Base-by-base conservation (phyloP, 306 rosid species). In the Vigna unguiculata region DNA sequence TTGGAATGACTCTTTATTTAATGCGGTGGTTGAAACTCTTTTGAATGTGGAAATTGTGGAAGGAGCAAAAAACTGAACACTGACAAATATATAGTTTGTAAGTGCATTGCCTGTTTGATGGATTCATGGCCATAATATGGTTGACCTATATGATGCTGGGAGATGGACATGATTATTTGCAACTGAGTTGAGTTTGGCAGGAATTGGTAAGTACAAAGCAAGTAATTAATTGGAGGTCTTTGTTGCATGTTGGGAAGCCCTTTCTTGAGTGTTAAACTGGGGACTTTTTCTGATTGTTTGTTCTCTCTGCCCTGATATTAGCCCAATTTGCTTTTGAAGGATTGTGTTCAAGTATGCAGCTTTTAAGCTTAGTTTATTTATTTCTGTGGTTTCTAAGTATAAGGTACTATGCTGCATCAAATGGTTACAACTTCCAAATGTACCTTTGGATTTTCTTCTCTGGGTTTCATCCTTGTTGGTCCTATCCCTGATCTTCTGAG, bases 1-100 rank as follows among this genome's bases (percentile, higher is more conserved):
- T 41, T 59, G 52, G 78, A 62, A 30, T 64, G 20, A 54, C 38
- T 74, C 28, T 36, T 72, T 72, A 57, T 67, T 55, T 53, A 47
- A 40, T n/a, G 53, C 47, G 49, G 34, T 66, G 69, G 32, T 58
- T 55, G 59, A 73, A 55, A 49, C 40, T 19, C 13, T 38, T 66
- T 36, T 32, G 38, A 59, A 65, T 72, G 60, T 66, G 54, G 30
- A 47, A 63, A 60, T 60, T 9, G 74, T 49, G 38, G 17, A 59
- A 73, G 45, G 76, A 73, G n/a, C 43, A 5, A 51, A 57, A 30
- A 49, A 25, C 61, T 73, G 22, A 52, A 59, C 34, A 22, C 80
- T 74, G 0, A 47, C 38, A 17, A 52, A 28, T 43, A 52, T 74
- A 55, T 54, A 45, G 45, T 24, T 65, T 82, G 70, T 66, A 17